These are phyloP conservation scores for Termitomyces sp. DNA, from an alignment of 768 basidiomycete genomes.

Conservation along the genomic window DNA sequence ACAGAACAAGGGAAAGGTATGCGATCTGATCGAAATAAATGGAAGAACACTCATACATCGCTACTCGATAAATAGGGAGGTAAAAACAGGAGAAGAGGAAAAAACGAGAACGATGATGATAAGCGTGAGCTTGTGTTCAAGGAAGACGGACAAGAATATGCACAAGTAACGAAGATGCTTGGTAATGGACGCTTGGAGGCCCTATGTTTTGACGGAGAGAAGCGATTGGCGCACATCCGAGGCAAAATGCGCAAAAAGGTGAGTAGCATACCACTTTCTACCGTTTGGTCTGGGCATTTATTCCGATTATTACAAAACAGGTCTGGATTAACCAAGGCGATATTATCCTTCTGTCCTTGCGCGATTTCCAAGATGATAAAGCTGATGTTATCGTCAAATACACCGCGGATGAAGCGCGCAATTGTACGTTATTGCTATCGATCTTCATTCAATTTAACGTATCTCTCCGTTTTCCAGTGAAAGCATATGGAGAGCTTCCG, in stretches of 20 bases:
- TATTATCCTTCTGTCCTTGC: conserved; percentile 88
- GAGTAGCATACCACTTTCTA: conserved; percentile 19
- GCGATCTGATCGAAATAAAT: conserved; percentile 1
- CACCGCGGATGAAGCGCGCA: conserved; percentile 91
- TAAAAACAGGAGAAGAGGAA: conserved; percentile 98
- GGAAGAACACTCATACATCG: neutral
- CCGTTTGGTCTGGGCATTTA: conserved; percentile 3
- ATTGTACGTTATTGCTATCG: conserved; percentile 37
- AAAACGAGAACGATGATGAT: conserved; percentile 99
- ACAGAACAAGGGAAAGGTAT: conserved; percentile 76
- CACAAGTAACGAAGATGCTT: conserved; percentile 97
- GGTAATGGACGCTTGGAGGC: conserved; percentile 97
- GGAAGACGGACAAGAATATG: conserved; percentile 99
- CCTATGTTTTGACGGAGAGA: conserved; percentile 97
- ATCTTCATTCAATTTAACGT: neutral
- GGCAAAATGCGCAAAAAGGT: conserved; percentile 99
- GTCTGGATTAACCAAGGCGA: conserved; percentile 99
- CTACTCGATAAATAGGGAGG: conserved; percentile 62
- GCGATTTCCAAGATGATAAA: conserved; percentile 99
- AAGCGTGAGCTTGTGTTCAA: conserved; percentile 98
- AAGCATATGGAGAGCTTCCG: conserved; percentile 97
- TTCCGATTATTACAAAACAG: conserved; percentile 33
- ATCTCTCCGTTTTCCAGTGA: conserved; percentile 45
- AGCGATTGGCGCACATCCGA: conserved; percentile 94
- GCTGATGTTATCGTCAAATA: conserved; percentile 99